Percentiles rank a stretch among this genome's conserved stretches.
Conservation (phyloP, 306 rosid genomes). For the Carpinus fangiana region DNA sequence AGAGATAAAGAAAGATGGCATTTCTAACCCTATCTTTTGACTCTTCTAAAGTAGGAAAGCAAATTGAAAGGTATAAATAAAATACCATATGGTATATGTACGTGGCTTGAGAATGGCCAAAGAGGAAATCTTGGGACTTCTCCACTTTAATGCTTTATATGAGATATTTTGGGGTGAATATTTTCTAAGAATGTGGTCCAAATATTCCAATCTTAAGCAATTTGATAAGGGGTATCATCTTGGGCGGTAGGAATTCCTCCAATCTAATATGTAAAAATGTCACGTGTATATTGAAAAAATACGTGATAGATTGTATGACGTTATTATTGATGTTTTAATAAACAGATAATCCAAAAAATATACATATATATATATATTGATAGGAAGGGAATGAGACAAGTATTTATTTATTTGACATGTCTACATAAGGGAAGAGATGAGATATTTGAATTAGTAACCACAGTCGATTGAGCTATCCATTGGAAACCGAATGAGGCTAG, state of each 20-base stretch:
- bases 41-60: not conserved
- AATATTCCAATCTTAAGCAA: not conserved
- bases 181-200: not conserved
- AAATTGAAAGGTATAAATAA: not conserved
- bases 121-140: not conserved
- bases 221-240: not conserved
- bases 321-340: too few relatives aligned
- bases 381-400: too few relatives aligned
- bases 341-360: not conserved
- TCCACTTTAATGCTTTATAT: not conserved
- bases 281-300: too few relatives aligned
- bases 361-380: too few relatives aligned
- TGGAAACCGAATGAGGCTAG: too few relatives aligned
- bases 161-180: not conserved
- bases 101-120: not conserved
- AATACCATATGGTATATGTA: not conserved
- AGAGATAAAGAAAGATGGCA: not conserved
- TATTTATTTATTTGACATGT: too few relatives aligned
- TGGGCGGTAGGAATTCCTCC: too few relatives aligned
- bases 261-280: too few relatives aligned
- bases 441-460: too few relatives aligned
- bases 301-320: too few relatives aligned
- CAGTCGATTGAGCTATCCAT: too few relatives aligned
- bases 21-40: not conserved
- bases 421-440: too few relatives aligned